A percentile compares a stretch with the other conserved stretches of the same genome.
phyloP scores from a whole-genome alignment of 1,284 basidiomycete genomes.

The Papiliotrema fonsecae region DNA sequence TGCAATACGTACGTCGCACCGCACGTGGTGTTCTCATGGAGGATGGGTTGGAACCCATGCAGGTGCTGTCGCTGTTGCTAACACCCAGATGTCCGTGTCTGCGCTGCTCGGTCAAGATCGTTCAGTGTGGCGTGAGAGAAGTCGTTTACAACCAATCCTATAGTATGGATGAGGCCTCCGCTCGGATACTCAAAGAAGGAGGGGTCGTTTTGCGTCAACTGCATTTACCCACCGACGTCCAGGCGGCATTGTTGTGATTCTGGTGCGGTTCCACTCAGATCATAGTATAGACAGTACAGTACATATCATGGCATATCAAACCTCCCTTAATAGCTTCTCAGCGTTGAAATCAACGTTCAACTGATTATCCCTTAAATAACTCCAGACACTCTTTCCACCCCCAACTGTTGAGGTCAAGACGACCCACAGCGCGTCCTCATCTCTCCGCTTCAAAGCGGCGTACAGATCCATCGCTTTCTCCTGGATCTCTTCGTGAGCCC shows the following conservation, averaged over 20 bases:
- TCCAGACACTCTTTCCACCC: conserved; percentile 25
- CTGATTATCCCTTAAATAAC: conserved; percentile 23
- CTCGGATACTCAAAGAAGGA: conserved; percentile 67
- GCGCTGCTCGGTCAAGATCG: conserved; percentile 90
- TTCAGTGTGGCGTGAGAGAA: conserved; percentile 81
- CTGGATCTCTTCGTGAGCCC: conserved; percentile 69
- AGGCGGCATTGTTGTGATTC: neutral
- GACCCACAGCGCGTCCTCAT: conserved; percentile 78
- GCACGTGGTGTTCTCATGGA: too few relatives aligned
- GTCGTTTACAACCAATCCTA: conserved; percentile 96
- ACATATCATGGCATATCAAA: neutral
- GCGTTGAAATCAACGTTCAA: conserved; percentile 25
- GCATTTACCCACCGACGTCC: conserved; percentile 26
- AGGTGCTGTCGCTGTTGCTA: neutral
- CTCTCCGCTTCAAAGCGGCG: conserved; percentile 55
- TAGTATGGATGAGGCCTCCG: conserved; percentile 86
- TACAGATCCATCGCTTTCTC: conserved; percentile 62
- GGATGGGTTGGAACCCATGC: too few relatives aligned
- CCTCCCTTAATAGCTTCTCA: conserved; percentile 6
- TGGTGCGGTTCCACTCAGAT: neutral
- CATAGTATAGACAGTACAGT: neutral
- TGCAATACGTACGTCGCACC: conserved; percentile 60
- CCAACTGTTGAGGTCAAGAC: conserved; percentile 59
- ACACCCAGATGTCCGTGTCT: conserved; percentile 84
- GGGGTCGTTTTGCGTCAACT: conserved; percentile 69